Percentiles rank a stretch among this genome's conserved stretches.
phyloP scores from a whole-genome alignment of 2,329 filamentous ascomycete genomes.

The Trichoderma koningiopsis region DNA sequence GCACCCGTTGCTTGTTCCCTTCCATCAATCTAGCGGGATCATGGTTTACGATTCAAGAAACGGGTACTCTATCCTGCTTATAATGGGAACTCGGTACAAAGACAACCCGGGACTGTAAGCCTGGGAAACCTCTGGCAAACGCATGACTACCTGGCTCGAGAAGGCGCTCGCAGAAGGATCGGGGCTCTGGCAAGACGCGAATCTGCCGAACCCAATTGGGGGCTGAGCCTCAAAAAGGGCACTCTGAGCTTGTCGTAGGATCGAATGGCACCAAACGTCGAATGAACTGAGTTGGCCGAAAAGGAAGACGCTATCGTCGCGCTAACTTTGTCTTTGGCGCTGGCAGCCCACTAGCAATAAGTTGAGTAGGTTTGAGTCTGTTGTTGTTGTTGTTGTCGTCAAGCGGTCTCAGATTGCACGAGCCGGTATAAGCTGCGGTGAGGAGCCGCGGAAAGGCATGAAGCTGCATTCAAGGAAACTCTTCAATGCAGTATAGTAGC shows the following conservation, averaged over 20 bases:
- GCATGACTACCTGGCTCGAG: background rate
- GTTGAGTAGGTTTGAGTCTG: background rate
- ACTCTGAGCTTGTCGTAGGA: background rate
- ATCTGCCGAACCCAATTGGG: background rate
- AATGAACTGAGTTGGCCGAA: background rate
- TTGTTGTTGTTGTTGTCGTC: background rate
- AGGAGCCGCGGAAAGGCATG: background rate
- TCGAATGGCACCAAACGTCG: background rate
- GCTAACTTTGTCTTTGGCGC: constrained; percentile 4
- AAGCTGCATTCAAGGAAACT: background rate
- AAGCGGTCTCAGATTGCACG: background rate
- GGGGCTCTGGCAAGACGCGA: background rate
- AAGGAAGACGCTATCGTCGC: constrained; percentile 5
- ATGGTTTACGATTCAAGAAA: background rate
- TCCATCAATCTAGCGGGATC: background rate
- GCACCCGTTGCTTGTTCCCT: background rate
- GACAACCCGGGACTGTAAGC: background rate
- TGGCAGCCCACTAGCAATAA: background rate
- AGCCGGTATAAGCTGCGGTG: background rate
- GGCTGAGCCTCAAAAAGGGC: background rate
- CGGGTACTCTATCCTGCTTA: background rate
- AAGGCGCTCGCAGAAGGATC: background rate
- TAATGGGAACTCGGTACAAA: background rate
- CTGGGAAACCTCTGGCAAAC: background rate
- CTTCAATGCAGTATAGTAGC: background rate